These are phyloP conservation scores for Protostelium mycophagum DNA, from an alignment of 78 protist species.

Conservation along the genomic window DNA sequence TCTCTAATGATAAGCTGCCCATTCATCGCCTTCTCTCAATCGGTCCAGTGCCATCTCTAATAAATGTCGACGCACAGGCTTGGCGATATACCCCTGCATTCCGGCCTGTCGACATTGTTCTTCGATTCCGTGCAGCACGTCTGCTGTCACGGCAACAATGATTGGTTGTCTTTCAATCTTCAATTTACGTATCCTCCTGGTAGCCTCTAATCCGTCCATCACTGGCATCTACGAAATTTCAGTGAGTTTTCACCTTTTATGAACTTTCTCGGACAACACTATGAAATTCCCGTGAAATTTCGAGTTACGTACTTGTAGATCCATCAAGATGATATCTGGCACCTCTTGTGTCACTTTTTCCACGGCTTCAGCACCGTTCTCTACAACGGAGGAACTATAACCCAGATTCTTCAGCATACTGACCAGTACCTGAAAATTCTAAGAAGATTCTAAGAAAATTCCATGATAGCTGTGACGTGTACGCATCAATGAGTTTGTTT, in stretches of 20 bases:
- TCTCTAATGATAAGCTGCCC: background rate
- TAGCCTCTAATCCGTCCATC: too few relatives aligned
- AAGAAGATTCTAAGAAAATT: too few relatives aligned
- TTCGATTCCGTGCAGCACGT: background rate
- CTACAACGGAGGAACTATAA: background rate
- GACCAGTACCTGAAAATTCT: background rate
- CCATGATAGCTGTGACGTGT: background rate
- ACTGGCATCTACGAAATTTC: too few relatives aligned
- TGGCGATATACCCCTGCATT: background rate
- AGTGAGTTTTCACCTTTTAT: too few relatives aligned
- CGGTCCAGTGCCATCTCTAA: background rate
- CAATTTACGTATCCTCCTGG: too few relatives aligned
- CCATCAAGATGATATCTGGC: background rate
- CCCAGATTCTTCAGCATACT: background rate
- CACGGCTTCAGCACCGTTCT: background rate
- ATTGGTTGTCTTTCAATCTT: too few relatives aligned
- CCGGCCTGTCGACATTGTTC: background rate
- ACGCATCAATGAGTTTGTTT: too few relatives aligned
- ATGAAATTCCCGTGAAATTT: background rate
- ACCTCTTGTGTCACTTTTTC: too few relatives aligned
- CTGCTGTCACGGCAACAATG: background rate
- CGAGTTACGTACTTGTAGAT: background rate
- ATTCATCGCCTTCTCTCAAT: background rate
- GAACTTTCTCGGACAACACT: background rate
- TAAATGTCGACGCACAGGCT: background rate